Base-by-base conservation (phyloP, 1,284 basidiomycete genomes). In the Marasmius sp. region DNA sequence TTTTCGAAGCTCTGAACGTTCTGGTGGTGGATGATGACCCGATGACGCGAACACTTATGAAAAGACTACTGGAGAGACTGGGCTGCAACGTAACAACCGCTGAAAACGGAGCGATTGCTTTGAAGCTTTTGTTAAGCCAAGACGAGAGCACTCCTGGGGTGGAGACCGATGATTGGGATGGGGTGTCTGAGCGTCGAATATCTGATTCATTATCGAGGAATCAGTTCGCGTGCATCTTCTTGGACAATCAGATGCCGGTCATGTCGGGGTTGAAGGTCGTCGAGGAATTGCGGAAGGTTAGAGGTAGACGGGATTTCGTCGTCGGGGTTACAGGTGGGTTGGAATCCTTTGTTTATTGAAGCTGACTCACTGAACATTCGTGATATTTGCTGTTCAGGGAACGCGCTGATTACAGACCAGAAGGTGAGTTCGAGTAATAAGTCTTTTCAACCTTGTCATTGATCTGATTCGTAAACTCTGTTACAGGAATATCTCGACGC, bases 231-330 rank as follows among this genome's bases (percentile, higher is more conserved):
- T 81, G 92, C 2, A 81, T 93, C 34, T 95, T 95, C 74, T 75
- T 95, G 70, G 93, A 95, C 70, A 95, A 95, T 71, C 91, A 93
- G 74, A 93, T 92, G 91, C 93, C 92, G 4, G 80, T 92, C 49
- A 82, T 93, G 80, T 89, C 89, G 57, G 94, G 94, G 18, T 75
- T 94, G 47, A 87, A 89, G 65, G 83, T 87, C 36, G 87, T 92
- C 1, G 72, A 81, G 57, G 87, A 84, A 69, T 76, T 95, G 48
- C 78, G 93, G 57, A 79, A 82, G 62, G 73, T 90, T 69, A 37
- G 52, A n/a, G 87, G 88, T 14, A 81, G 89, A 68, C 79, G 74
- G 11, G 86, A 93, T 68, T 92, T 92, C 69, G 86, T 94, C 22
- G 91, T 93, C 8, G 92, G 92, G 20, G 87, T 91, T 33, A 91